Conservation (phyloP, 768 basidiomycete genomes). For the Hygrophorus russula region DNA sequence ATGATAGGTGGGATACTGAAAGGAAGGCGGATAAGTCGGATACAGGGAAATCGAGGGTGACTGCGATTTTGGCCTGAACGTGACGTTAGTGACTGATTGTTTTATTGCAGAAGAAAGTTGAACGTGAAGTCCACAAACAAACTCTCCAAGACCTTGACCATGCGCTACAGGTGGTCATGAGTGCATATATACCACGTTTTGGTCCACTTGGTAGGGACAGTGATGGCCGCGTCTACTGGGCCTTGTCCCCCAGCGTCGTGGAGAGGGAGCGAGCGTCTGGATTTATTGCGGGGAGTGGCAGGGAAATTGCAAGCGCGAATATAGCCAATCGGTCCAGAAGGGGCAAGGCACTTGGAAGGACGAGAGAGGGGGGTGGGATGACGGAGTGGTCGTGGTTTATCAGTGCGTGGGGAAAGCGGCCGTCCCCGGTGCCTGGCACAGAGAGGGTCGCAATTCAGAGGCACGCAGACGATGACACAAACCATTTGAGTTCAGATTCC, state of each 20-base stretch:
- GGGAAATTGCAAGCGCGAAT: slow-evolving; percentile 11
- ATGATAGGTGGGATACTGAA: slow-evolving; percentile 43
- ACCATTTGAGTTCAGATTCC: slow-evolving; percentile 18
- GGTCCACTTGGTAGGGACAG: slow-evolving; percentile 52
- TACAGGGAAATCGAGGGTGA: slow-evolving; percentile 16
- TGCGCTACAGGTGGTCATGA: slow-evolving; percentile 36
- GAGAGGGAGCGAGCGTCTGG: slow-evolving; percentile 45
- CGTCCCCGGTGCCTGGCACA: slow-evolving; percentile 16
- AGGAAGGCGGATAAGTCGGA: slow-evolving; percentile 17
- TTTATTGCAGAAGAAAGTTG: slow-evolving; percentile 28
- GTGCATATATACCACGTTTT: slow-evolving; percentile 41
- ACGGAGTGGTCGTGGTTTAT: slow-evolving; percentile 69
- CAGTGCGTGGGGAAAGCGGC: slow-evolving; percentile 59
- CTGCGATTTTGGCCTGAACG: slow-evolving; percentile 2
- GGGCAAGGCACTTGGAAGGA: slow-evolving; percentile 28
- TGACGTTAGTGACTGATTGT: slow-evolving; percentile 1
- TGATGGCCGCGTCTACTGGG: slow-evolving; percentile 61
- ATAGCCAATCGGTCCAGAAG: slow-evolving; percentile 23
- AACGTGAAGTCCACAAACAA: slow-evolving; percentile 28
- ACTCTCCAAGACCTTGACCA: slow-evolving; percentile 31
- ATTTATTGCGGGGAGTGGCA: slow-evolving; percentile 14
- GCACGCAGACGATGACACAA: slow-evolving; percentile 11
- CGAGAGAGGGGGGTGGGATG: slow-evolving; percentile 36
- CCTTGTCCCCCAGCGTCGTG: slow-evolving; percentile 43
- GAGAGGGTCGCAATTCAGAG: slow-evolving; percentile 6